A percentile compares a stretch with the other conserved stretches of the same genome.
Conservation (phyloP, 768 basidiomycete species). For the Filobasidium wieringae region DNA sequence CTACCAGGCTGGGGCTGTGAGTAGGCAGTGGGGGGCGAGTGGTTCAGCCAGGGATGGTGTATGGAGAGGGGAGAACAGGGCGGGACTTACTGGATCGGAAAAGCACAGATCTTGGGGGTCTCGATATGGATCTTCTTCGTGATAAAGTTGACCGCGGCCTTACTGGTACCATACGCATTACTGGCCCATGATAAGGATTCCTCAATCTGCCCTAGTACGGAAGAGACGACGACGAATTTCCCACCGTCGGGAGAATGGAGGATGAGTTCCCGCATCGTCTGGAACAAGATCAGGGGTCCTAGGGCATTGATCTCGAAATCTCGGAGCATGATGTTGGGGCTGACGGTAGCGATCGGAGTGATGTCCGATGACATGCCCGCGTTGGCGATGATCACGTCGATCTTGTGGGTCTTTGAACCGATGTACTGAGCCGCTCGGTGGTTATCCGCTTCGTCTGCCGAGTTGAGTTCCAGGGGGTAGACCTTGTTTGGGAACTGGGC, state of each 20-base stretch:
- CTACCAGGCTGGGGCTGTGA: too few species aligned
- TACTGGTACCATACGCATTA: too few species aligned
- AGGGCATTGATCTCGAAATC: conserved; percentile 11
- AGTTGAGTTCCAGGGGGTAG: conserved; percentile 15
- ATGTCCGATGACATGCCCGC: conserved; percentile 14
- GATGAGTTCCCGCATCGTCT: conserved; percentile 16
- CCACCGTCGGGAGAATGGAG: neutral
- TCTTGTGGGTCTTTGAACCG: conserved; percentile 11
- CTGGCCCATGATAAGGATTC: too few species aligned
- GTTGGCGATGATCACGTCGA: conserved; percentile 25
- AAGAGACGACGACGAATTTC: conserved; percentile 18
- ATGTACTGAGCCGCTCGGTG: conserved; percentile 9
- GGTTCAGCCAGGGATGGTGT: too few species aligned
- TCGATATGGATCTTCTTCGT: too few species aligned
- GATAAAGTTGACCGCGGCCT: too few species aligned
- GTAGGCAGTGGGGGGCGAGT: too few species aligned
- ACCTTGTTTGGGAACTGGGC: conserved; percentile 2
- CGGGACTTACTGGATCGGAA: too few species aligned
- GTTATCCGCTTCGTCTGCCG: conserved; percentile 11
- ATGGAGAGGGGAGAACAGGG: too few species aligned
- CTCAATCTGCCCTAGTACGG: too few species aligned
- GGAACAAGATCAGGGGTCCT: conserved; percentile 21
- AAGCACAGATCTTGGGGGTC: too few species aligned
- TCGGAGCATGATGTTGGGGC: neutral
- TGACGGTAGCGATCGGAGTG: neutral